These are phyloP conservation scores for Sergeia podlipaevii DNA, from an alignment of 208 protist genomes.

Conservation along the genomic window DNA sequence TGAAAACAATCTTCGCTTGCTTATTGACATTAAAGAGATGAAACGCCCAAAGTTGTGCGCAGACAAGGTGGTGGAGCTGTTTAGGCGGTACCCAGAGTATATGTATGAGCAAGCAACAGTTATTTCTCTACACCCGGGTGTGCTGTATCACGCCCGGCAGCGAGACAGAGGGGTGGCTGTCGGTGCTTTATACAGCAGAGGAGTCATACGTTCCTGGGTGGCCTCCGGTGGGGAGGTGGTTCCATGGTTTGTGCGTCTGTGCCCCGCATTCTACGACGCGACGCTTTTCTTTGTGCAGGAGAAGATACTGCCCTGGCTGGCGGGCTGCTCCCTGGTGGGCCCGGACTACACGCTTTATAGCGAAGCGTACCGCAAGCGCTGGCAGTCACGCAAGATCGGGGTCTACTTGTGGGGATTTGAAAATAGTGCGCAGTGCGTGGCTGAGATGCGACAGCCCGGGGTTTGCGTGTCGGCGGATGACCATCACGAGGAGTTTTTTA, in stretches of 20 bases:
- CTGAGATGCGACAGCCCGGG: slow-evolving; percentile 65
- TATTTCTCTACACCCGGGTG: slow-evolving; percentile 69
- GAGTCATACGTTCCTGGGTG: slow-evolving; percentile 34
- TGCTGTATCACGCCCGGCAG: slow-evolving; percentile 72
- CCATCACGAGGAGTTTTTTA: slow-evolving; percentile 57
- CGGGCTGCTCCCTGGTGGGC: slow-evolving; percentile 76
- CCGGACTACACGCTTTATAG: slow-evolving; percentile 58
- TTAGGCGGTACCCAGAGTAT: slow-evolving; percentile 76
- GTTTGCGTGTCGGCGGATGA: slow-evolving; percentile 74
- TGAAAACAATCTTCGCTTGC: slow-evolving; percentile 65
- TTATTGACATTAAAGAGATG: slow-evolving; percentile 89
- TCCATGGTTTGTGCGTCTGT: slow-evolving; percentile 39
- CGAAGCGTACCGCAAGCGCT: slow-evolving; percentile 50
- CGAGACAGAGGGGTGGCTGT: slow-evolving; percentile 66
- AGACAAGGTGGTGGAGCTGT: slow-evolving; percentile 78
- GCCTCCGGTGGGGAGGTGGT: slow-evolving; percentile 12
- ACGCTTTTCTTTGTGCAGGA: slow-evolving; percentile 46
- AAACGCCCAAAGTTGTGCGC: slow-evolving; percentile 44
- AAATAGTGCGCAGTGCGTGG: slow-evolving; percentile 36
- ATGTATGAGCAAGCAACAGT: slow-evolving; percentile 88
- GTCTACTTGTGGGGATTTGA: slow-evolving; percentile 82
- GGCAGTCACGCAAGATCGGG: slow-evolving; percentile 63
- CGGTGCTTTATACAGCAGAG: slow-evolving; percentile 61
- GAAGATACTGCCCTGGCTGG: slow-evolving; percentile 63
- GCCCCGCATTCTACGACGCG: slow-evolving; percentile 42